Evolutionary conservation across 352 stramenopile genomes (phyloP), one percentile per base, ranked within the genome.

Genomic region (Phytopythium vexans): DNA sequence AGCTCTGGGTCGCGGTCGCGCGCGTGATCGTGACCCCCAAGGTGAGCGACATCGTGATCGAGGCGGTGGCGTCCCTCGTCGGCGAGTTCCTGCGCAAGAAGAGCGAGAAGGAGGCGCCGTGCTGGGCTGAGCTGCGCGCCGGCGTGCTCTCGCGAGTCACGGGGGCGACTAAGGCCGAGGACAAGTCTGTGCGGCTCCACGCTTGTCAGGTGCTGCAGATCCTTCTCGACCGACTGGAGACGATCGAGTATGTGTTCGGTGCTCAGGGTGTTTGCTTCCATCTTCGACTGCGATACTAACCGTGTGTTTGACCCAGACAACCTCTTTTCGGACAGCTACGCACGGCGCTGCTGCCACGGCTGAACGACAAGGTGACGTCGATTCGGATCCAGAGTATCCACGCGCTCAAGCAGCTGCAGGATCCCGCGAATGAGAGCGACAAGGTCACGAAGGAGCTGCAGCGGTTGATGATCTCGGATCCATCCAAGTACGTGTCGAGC

Each of bases 201-300:
- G 75, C 73, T 5, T 88, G 72, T 41, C 74, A 89, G 45, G 74
- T 89, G 57, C 50, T 89, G 39, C 77, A 84, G 54, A 52, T 89
- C 32, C 53, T 88, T 5, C 60, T 88, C n/a, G 74, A 76, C 49
- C 61, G 73, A 40, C 43, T 82, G 32, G 70, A 82, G 4, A 58
- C 61, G 9, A 76, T 88, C 41, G 74, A 86, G 74, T 85, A 73
- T 48, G 67, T 68, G 21, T 31, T 7, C 35, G 31, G 33, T 38
- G 8, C 38, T 9, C 10, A n/a, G 35, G 15, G 15, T 27, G 3
- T 34, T 35, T 31, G 14, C 32, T 37, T 9, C 21, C 33, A 52
- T 2, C 3, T 55, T 33, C 33, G 14, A 14, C 8, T 46, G n/a
- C 32, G 10, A 27, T 36, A 27, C n/a, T 41, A 32, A 46, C 11